These are phyloP conservation scores for Graphiopsis chlorocephala DNA, from an alignment of 2,329 filamentous ascomycete species.

Conservation along the genomic window DNA sequence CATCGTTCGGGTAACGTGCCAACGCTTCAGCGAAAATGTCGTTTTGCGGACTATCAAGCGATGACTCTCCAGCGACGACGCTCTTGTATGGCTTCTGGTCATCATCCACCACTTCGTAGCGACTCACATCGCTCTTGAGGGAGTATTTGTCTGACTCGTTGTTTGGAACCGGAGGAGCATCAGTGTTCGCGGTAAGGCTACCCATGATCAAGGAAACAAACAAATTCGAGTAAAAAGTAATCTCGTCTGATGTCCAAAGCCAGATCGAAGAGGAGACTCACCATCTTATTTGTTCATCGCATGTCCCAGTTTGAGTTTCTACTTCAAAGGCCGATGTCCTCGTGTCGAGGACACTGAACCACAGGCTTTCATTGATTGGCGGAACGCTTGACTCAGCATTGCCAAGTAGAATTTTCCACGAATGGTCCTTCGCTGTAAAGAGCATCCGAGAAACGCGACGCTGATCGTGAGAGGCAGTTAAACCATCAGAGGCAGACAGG, in stretches of 20 bases:
- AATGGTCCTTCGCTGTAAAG: background rate
- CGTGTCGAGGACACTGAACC: background rate
- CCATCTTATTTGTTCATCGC: background rate
- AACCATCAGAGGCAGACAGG: background rate
- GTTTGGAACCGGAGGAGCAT: background rate
- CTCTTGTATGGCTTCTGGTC: background rate
- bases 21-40: slow-evolving; percentile 1
- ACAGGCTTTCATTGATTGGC: background rate
- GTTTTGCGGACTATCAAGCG: background rate
- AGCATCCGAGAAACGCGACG: background rate
- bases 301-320: background rate
- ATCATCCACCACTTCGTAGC: background rate
- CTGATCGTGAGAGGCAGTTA: background rate
- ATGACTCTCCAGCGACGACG: background rate
- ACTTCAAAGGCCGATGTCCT: background rate
- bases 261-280: background rate
- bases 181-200: background rate
- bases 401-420: background rate
- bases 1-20: slow-evolving; percentile 28
- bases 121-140: slow-evolving; percentile 1
- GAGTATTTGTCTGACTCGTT: background rate
- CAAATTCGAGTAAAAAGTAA: background rate
- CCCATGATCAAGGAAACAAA: background rate
- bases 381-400: background rate
- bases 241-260: background rate